Conservation (phyloP, 495 filamentous ascomycete genomes). For the Xylaria sp. region DNA sequence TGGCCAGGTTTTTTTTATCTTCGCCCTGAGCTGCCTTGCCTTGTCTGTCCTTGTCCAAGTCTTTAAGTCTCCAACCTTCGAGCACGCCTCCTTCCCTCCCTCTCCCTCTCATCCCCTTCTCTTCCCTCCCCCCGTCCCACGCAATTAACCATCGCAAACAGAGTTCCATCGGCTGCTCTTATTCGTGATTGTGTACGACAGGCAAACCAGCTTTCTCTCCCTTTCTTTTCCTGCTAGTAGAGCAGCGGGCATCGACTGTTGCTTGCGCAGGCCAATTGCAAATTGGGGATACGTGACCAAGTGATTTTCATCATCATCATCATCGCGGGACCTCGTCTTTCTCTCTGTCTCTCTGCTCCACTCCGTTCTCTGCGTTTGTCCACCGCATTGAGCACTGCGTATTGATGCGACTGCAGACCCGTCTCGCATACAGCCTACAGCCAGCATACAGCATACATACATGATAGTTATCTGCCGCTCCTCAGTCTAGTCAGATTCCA, state of each 20-base stretch:
- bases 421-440: conserved; percentile 10
- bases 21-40: neutral
- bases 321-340: conserved; percentile 9
- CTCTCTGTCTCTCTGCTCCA: neutral
- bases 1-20: conserved; percentile 13
- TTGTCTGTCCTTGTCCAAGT: neutral
- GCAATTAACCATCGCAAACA: conserved; percentile 23
- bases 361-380: conserved; percentile 6
- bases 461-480: conserved; percentile 18
- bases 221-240: conserved; percentile 1
- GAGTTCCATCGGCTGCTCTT: neutral
- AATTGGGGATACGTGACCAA: conserved; percentile 26
- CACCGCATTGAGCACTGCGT: conserved; percentile 16
- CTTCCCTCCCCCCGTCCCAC: conserved; percentile 5
- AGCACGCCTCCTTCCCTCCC: neutral
- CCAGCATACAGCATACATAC: conserved; percentile 24
- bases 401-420: conserved; percentile 25
- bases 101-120: neutral
- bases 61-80: neutral
- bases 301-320: conserved; percentile 27
- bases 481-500: conserved; percentile 15
- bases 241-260: conserved; percentile 16
- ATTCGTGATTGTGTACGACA: conserved; percentile 24
- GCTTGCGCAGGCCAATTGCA: conserved; percentile 19
- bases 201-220: neutral